Conservation (phyloP, 2,329 filamentous ascomycete genomes). For the Simplicillium sp. region DNA sequence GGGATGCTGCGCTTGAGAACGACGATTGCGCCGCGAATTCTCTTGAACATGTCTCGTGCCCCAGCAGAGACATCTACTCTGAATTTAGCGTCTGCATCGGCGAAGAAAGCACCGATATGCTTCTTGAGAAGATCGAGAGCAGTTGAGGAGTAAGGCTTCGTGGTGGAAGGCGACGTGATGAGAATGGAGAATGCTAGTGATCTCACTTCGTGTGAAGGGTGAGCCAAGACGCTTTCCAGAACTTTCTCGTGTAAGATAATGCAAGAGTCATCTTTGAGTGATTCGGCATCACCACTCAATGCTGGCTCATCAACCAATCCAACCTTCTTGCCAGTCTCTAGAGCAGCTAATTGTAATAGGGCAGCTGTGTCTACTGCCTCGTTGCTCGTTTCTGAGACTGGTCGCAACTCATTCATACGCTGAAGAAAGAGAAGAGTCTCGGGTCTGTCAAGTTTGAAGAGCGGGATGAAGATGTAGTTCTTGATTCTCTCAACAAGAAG, state of each 20-base stretch:
- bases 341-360: constrained; percentile 53
- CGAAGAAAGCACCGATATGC: constrained; percentile 63
- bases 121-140: constrained; percentile 54
- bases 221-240: constrained; percentile 42
- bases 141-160: constrained; percentile 56
- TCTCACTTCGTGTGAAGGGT: constrained; percentile 56
- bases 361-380: constrained; percentile 41
- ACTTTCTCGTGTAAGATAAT: constrained; percentile 30
- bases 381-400: constrained; percentile 33
- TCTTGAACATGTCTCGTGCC: constrained; percentile 66
- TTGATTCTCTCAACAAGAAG: constrained; percentile 52
- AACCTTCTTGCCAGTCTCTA: constrained; percentile 62
- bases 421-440: constrained; percentile 49
- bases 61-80: constrained; percentile 71
- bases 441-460: constrained; percentile 49
- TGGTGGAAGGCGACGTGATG: constrained; percentile 64
- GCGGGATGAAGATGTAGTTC: constrained; percentile 52
- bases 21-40: constrained; percentile 58
- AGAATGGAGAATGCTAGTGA: constrained; percentile 76
- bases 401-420: constrained; percentile 40
- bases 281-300: constrained; percentile 12
- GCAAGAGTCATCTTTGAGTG: constrained; percentile 11
- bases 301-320: constrained; percentile 59
- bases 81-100: constrained; percentile 79
- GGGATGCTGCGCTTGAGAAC: constrained; percentile 38